These are phyloP conservation scores for Tuber borchii DNA, from an alignment of 495 filamentous ascomycete species.

Conservation along the genomic window DNA sequence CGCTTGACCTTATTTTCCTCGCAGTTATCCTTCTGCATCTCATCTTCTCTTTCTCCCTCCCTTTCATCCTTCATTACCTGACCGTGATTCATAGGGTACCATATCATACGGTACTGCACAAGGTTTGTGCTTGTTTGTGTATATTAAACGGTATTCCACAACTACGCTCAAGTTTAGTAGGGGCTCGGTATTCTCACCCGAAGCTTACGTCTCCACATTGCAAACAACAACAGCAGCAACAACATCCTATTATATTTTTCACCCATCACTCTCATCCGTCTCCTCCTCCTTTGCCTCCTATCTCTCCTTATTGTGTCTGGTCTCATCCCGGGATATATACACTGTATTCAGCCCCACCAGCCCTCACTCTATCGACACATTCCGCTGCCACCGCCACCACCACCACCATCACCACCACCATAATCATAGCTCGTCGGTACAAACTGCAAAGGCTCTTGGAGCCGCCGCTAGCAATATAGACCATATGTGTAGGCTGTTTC, in stretches of 20 bases:
- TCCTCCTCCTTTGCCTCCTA: not conserved
- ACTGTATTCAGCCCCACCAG: not conserved
- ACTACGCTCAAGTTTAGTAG: not conserved
- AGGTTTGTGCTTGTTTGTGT: not conserved
- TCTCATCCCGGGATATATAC: not conserved
- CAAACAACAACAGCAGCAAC: not conserved
- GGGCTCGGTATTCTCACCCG: not conserved
- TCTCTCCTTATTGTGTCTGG: not conserved
- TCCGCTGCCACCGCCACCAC: not conserved
- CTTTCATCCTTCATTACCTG: not conserved
- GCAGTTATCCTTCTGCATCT: not conserved
- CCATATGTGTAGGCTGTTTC: constrained; percentile 26
- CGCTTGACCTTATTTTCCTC: not conserved
- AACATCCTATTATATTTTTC: not conserved
- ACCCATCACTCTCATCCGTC: not conserved
- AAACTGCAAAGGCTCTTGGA: constrained; percentile 28
- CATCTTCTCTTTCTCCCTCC: not conserved
- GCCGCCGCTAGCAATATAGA: constrained; percentile 17
- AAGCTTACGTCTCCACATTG: not conserved
- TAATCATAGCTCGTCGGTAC: constrained; percentile 2
- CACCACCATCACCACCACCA: constrained; percentile 4
- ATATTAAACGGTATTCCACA: not conserved
- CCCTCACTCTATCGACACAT: not conserved
- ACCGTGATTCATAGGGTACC: not conserved
- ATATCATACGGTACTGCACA: not conserved